A percentile compares a stretch with the other conserved stretches of the same genome.
Evolutionary conservation across 495 filamentous ascomycete species (phyloP).

Genomic region (Rusavskia elegans): DNA sequence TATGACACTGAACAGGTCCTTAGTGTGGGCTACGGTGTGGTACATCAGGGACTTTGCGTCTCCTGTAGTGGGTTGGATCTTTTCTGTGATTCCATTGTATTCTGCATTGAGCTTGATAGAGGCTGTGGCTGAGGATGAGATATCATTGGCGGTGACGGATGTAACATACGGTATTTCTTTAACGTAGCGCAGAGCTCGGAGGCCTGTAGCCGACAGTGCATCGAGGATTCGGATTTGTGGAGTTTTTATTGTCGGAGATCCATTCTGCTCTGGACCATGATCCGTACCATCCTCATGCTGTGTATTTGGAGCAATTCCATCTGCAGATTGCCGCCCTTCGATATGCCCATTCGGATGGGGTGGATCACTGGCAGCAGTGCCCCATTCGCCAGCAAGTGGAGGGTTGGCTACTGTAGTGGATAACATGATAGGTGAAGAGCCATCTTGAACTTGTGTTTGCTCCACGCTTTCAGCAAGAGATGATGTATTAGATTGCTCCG

Average conservation of each 20-base stretch:
- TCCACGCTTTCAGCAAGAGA: not conserved
- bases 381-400: too few species aligned
- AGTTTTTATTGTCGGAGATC: not conserved
- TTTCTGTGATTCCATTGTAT: constrained; percentile 58
- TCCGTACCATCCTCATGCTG: not conserved
- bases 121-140: constrained; percentile 58
- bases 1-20: constrained; percentile 70
- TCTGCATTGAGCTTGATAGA: constrained; percentile 70
- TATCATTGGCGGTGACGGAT: constrained; percentile 75
- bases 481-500: not conserved
- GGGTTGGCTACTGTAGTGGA: too few species aligned
- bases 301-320: too few species aligned
- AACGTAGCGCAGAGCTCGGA: constrained; percentile 83
- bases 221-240: constrained; percentile 67
- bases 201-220: constrained; percentile 84
- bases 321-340: too few species aligned
- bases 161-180: constrained; percentile 76
- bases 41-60: constrained; percentile 93
- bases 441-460: not conserved
- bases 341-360: too few species aligned
- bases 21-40: constrained; percentile 10
- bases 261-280: not conserved
- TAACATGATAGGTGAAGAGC: too few species aligned
- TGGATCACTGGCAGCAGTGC: too few species aligned
- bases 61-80: constrained; percentile 53